Base-by-base conservation (phyloP, 73 alveolate species). In the Breviolum minutum region DNA sequence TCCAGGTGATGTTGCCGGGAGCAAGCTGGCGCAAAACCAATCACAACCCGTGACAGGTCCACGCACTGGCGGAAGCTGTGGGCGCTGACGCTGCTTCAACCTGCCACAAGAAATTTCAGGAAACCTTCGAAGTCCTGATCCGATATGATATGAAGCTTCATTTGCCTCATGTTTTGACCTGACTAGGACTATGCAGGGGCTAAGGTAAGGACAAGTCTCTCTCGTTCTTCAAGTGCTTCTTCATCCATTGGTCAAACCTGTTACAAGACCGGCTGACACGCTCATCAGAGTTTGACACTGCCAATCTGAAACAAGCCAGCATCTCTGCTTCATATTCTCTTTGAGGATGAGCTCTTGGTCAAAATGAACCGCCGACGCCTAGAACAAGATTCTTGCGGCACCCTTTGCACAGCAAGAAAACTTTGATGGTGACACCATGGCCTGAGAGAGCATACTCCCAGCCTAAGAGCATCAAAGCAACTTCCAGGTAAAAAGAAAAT, bases 241-340 rank as follows among this genome's bases (percentile, higher is more conserved):
- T 2, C 90, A 82, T 82, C 90, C 90, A 82, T 8, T 48, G 40
- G 71, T 82, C 90, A 48, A 82, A 82, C 90, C 90, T 82, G 90
- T 29, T 20, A 32, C 27, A 79, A 63, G 54, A 79, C 27, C 14
- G 5, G n/a, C 27, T 26, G 40, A 12, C 17, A 22, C 48, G 32
- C 17, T 73, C 2, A 22, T 0, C 83, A 73, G 3, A 32, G 40
- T 0, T 17, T 9, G 17, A 26, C 6, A 22, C 17, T 17, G 77
- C 77, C n/a, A 68, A 68, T 17, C 17, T 17, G 17, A 17, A 73
- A 79, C 22, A 32, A 32, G 87, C 63, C 87, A 79, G 87, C n/a
- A 32, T 26, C 63, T 79, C 87, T 22, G 64, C 32, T 79, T 27
- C 11, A 29, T 32, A 6, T 27, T 79, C 54, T 79, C 64, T 30